Percentiles rank a stretch among this genome's conserved stretches.
phyloP scores from a whole-genome alignment of 352 stramenopile genomes.

The Pythium aristosporum region DNA sequence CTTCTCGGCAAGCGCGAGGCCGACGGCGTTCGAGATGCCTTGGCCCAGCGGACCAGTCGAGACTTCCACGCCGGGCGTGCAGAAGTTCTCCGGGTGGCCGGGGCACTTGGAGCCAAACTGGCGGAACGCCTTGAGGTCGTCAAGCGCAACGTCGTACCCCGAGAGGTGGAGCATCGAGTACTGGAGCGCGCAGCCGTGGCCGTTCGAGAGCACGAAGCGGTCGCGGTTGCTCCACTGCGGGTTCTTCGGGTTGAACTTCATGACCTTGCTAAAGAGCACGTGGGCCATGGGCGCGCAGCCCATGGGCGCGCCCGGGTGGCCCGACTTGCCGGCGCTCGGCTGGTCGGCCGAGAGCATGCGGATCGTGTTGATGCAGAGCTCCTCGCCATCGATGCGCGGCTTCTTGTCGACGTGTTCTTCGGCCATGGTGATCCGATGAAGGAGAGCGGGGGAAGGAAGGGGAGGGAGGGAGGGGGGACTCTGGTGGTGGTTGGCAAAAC shows the following conservation, averaged over 20 bases:
- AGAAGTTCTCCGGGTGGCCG: slow-evolving; percentile 98
- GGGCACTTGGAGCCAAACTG: slow-evolving; percentile 95
- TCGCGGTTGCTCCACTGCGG: slow-evolving; percentile 94
- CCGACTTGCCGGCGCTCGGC: slow-evolving; percentile 96
- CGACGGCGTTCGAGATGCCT: slow-evolving; percentile 98
- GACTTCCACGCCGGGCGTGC: slow-evolving; percentile 94
- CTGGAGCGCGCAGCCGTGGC: slow-evolving; percentile 98
- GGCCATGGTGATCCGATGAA: slow-evolving; percentile 39
- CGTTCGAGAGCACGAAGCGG: slow-evolving; percentile 99
- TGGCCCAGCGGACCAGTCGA: slow-evolving; percentile 97
- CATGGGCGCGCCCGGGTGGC: slow-evolving; percentile 98
- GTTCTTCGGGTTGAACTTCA: slow-evolving; percentile 89
- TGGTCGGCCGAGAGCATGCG: slow-evolving; percentile 97
- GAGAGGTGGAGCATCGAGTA: slow-evolving; percentile 99
- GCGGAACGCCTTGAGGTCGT: slow-evolving; percentile 98
- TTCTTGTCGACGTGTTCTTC: slow-evolving; percentile 84
- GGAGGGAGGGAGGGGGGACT: background rate
- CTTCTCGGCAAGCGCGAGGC: slow-evolving; percentile 96
- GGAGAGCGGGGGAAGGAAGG: background rate
- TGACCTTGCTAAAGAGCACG: slow-evolving; percentile 93
- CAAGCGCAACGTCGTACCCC: slow-evolving; percentile 93
- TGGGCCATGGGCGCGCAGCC: slow-evolving; percentile 98
- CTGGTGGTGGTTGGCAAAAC: slow-evolving; percentile 20
- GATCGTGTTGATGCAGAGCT: slow-evolving; percentile 98
- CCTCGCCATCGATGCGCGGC: slow-evolving; percentile 63